A percentile compares a stretch with the other conserved stretches of the same genome.
Conservation (phyloP, 2,329 filamentous ascomycete genomes). For the Aspergillus pseudoterreus region DNA sequence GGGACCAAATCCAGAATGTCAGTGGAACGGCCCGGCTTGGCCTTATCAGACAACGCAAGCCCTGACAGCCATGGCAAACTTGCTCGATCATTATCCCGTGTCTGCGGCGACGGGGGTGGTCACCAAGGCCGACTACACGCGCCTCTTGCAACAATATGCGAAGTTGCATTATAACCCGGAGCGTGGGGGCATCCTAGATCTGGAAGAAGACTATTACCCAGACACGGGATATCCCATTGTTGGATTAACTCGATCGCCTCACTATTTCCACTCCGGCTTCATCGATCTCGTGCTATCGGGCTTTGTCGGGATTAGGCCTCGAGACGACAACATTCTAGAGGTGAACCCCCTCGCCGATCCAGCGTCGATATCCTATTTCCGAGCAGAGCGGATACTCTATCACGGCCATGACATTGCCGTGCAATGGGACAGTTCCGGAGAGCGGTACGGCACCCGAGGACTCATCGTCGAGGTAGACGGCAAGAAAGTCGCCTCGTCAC, state of each 20-base stretch:
- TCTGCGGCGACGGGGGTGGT: constrained; percentile 13
- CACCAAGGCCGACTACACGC: constrained; percentile 32
- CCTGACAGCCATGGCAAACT: constrained; percentile 39
- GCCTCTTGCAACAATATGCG: constrained; percentile 37
- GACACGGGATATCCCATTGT: constrained; percentile 42
- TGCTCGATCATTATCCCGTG: constrained; percentile 41
- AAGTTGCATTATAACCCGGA: constrained; percentile 36
- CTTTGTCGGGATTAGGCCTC: constrained; percentile 41
- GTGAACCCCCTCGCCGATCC: constrained; percentile 38
- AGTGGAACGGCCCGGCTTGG: constrained; percentile 47
- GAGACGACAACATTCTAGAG: constrained; percentile 36
- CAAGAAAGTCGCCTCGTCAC: constrained; percentile 8
- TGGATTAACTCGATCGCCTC: constrained; percentile 40
- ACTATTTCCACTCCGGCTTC: constrained; percentile 47
- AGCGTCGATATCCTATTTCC: constrained; percentile 36
- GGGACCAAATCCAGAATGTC: constrained; percentile 35
- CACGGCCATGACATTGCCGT: constrained; percentile 42
- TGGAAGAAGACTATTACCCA: constrained; percentile 45
- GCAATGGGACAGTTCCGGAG: constrained; percentile 35
- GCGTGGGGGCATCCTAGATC: constrained; percentile 28
- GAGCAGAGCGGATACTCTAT: constrained; percentile 40
- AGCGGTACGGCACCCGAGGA: constrained; percentile 9
- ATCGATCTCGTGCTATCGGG: constrained; percentile 41
- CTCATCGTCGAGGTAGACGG: constrained; percentile 15
- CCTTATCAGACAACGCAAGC: constrained; percentile 44